phyloP scores from a whole-genome alignment of 345 rosid species.

The Lepidium didymum region DNA sequence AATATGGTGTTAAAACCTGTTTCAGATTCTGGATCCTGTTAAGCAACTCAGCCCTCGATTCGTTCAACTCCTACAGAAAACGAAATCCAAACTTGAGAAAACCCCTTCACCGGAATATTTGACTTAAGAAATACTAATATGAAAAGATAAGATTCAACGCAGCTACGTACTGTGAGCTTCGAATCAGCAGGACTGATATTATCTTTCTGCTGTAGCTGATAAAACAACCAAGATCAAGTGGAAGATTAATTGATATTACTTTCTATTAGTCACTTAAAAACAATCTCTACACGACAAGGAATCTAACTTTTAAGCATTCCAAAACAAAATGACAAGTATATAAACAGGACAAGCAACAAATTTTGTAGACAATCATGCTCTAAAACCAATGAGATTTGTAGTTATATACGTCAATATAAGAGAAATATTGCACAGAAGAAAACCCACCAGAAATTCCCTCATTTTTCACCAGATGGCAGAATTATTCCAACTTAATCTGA shows the following conservation, averaged over 20 bases:
- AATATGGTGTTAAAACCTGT: constrained; percentile 36
- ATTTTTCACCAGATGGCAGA: background rate
- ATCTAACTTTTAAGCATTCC: background rate
- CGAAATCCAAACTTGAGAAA: background rate
- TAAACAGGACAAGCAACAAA: background rate
- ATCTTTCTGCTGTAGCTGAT: constrained; percentile 61
- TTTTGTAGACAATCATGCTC: background rate
- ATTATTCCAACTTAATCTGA: background rate
- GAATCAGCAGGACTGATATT: constrained; percentile 50
- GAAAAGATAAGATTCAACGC: background rate
- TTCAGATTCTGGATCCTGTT: constrained; percentile 79
- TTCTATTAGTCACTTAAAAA: background rate
- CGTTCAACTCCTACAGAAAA: constrained; percentile 59
- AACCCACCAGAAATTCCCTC: background rate
- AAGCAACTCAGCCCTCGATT: constrained; percentile 79
- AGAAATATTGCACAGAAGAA: background rate
- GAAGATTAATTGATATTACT: background rate
- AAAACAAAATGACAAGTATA: background rate
- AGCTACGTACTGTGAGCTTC: constrained; percentile 48
- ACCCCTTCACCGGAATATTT: background rate
- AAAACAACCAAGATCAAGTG: background rate
- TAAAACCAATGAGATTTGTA: background rate
- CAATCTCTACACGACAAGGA: background rate
- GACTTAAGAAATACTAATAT: background rate
- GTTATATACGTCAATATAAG: background rate